These are phyloP conservation scores for Xylariaceae sp. DNA, from an alignment of 2,329 filamentous ascomycete genomes.

Conservation along the genomic window DNA sequence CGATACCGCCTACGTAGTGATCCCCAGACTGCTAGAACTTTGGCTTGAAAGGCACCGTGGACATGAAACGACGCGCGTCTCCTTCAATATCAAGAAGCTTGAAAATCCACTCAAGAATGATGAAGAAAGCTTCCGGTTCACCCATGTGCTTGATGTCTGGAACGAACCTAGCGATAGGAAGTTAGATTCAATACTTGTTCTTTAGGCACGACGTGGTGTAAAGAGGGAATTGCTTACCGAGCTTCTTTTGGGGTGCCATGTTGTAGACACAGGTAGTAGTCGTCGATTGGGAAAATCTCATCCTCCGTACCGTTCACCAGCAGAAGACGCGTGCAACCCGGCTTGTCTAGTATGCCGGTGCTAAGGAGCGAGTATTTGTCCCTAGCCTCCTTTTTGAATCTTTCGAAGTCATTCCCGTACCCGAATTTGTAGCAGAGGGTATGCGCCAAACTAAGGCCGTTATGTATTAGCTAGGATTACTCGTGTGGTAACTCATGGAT, in stretches of 20 bases:
- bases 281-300: slow-evolving; percentile 65
- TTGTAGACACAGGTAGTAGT: slow-evolving; percentile 57
- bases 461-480: slow-evolving; percentile 3
- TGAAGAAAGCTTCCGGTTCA: slow-evolving; percentile 37
- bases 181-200: background rate
- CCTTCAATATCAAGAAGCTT: slow-evolving; percentile 35
- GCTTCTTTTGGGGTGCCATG: slow-evolving; percentile 57
- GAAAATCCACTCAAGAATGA: slow-evolving; percentile 40
- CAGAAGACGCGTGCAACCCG: slow-evolving; percentile 49
- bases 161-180: slow-evolving; percentile 30
- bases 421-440: slow-evolving; percentile 36
- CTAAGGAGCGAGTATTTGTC: slow-evolving; percentile 56
- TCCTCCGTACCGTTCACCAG: slow-evolving; percentile 61
- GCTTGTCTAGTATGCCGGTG: slow-evolving; percentile 56
- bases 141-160: slow-evolving; percentile 41
- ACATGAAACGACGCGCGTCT: slow-evolving; percentile 29
- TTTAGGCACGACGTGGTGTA: background rate
- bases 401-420: slow-evolving; percentile 32
- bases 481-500: too few relatives aligned
- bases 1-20: background rate
- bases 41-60: slow-evolving; percentile 32
- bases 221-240: slow-evolving; percentile 23
- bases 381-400: slow-evolving; percentile 37
- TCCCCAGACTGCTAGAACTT: slow-evolving; percentile 22
- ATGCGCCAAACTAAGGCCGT: slow-evolving; percentile 27